Percentiles rank a stretch among this genome's conserved stretches.
These are phyloP conservation scores for Fusarium sp. DNA, from an alignment of 2,329 filamentous ascomycete genomes.

Conservation along the genomic window DNA sequence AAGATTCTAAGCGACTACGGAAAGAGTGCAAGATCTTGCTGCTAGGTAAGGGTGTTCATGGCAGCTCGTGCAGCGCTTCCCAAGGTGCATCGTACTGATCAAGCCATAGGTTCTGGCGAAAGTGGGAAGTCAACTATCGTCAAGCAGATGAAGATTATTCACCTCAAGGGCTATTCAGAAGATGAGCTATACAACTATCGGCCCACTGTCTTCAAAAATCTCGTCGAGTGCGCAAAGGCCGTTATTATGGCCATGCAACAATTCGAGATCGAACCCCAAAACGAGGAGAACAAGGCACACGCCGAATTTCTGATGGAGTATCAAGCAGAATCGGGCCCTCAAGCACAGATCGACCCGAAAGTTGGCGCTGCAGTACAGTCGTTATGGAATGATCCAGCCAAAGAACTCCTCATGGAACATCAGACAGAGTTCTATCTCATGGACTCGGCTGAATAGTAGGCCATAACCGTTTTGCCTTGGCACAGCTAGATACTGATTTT, in stretches of 20 bases:
- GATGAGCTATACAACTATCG: slow-evolving; percentile 96
- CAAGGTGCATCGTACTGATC: slow-evolving; percentile 31
- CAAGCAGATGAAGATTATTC: slow-evolving; percentile 99
- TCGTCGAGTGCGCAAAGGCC: slow-evolving; percentile 95
- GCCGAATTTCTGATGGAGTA: slow-evolving; percentile 88
- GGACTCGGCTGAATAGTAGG: slow-evolving; percentile 98
- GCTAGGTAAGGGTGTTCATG: slow-evolving; percentile 73
- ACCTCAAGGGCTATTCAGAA: slow-evolving; percentile 95
- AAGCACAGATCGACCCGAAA: slow-evolving; percentile 82
- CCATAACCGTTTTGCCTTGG: slow-evolving; percentile 24
- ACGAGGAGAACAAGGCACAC: slow-evolving; percentile 77
- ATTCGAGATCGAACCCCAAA: slow-evolving; percentile 85
- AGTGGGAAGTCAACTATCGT: slow-evolving; percentile 99
- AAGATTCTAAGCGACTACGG: slow-evolving; percentile 91
- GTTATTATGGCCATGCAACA: slow-evolving; percentile 92
- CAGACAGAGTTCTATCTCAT: slow-evolving; percentile 99
- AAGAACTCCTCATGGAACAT: slow-evolving; percentile 86
- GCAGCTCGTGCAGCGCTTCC: slow-evolving; percentile 14
- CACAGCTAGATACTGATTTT: slow-evolving; percentile 20
- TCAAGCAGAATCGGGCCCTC: slow-evolving; percentile 89
- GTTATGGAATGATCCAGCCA: slow-evolving; percentile 90
- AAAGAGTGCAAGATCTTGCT: slow-evolving; percentile 99
- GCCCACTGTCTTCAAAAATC: slow-evolving; percentile 97
- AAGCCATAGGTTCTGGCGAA: slow-evolving; percentile 85
- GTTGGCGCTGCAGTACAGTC: slow-evolving; percentile 87